phyloP scores from a whole-genome alignment of 2,329 filamentous ascomycete genomes.

The Herpotrichia juniperi region DNA sequence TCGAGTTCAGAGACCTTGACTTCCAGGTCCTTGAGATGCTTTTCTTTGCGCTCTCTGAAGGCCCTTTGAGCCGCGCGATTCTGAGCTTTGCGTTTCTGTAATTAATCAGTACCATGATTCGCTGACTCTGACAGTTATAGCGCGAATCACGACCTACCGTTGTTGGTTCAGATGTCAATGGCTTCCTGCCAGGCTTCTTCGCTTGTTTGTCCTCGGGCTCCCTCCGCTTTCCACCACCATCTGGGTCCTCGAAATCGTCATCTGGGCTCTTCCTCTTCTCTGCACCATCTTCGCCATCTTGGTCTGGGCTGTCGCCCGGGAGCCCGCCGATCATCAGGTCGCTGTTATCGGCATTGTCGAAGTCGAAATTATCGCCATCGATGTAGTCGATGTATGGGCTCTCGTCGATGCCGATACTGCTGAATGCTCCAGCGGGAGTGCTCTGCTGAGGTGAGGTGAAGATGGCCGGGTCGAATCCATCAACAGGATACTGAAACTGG shows the following conservation, averaged over 20 bases:
- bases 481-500: constrained; percentile 40
- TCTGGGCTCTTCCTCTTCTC: constrained; percentile 75
- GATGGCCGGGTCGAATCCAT: constrained; percentile 41
- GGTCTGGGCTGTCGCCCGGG: constrained; percentile 61
- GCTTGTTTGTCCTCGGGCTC: constrained; percentile 84
- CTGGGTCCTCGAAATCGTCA: constrained; percentile 67
- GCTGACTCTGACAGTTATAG: background rate
- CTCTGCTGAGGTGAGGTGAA: constrained; percentile 47
- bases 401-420: constrained; percentile 63
- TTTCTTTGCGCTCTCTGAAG: constrained; percentile 68
- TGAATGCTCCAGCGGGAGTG: constrained; percentile 52
- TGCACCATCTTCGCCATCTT: constrained; percentile 52
- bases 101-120: constrained; percentile 24
- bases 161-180: constrained; percentile 91
- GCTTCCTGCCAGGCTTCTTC: constrained; percentile 97
- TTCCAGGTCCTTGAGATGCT: constrained; percentile 72
- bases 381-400: constrained; percentile 86
- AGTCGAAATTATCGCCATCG: constrained; percentile 78
- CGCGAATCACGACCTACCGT: constrained; percentile 69
- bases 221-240: constrained; percentile 75
- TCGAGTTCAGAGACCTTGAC: constrained; percentile 70
- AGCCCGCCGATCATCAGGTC: constrained; percentile 76
- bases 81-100: constrained; percentile 86
- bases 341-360: constrained; percentile 65
- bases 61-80: constrained; percentile 67